These are phyloP conservation scores for Ophiostoma piceae DNA, from an alignment of 2,329 filamentous ascomycete genomes.

Conservation along the genomic window DNA sequence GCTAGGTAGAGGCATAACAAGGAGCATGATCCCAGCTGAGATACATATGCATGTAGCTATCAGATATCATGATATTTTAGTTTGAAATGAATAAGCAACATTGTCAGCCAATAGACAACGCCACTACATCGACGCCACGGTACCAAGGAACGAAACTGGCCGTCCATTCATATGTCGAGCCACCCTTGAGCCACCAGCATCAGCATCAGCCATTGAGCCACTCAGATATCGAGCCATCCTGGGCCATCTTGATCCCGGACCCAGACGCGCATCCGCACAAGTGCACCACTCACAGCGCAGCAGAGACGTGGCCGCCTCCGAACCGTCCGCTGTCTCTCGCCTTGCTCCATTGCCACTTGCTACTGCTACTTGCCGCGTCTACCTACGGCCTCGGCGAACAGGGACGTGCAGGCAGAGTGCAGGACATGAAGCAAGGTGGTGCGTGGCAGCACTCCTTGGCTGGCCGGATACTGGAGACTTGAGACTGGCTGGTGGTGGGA, in stretches of 20 bases:
- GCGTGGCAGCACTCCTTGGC: neutral
- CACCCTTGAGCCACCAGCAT: neutral
- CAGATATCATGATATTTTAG: neutral
- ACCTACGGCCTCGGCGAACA: neutral
- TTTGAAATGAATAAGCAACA: neutral
- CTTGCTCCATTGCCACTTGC: neutral
- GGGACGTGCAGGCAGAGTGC: neutral
- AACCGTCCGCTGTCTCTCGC: neutral
- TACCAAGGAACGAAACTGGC: neutral
- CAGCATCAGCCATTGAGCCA: no score
- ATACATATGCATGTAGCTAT: neutral
- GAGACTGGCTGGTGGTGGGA: no score
- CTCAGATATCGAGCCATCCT: no score
- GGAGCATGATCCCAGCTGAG: neutral
- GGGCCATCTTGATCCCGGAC: no score
- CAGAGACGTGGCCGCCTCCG: slow-evolving; percentile 1
- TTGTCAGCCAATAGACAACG: neutral
- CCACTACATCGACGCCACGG: neutral
- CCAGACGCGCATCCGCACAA: neutral
- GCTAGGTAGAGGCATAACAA: neutral
- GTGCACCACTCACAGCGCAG: neutral
- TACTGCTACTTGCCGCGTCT: neutral
- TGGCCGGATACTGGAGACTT: neutral
- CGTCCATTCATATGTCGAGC: neutral
- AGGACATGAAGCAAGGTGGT: slow-evolving; percentile 11